phyloP scores from a whole-genome alignment of 164 flowering plant species.

The Vitis riparia region DNA sequence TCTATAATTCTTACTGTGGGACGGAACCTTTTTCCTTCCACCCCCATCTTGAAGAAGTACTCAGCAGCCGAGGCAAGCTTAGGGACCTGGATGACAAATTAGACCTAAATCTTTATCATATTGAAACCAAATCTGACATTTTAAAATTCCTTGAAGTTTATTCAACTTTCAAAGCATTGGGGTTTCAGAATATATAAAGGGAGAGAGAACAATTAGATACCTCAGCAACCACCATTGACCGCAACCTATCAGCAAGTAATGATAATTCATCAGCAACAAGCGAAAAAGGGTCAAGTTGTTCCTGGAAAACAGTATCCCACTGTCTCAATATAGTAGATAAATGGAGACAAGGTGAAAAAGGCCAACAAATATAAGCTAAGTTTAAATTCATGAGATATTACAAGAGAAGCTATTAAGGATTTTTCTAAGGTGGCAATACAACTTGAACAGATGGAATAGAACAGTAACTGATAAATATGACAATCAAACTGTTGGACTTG shows the following conservation, averaged over 20 bases:
- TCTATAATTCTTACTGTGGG: slow-evolving; percentile 62
- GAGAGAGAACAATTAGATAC: slow-evolving; percentile 30
- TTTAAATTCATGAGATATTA: background rate
- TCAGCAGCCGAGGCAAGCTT: slow-evolving; percentile 97
- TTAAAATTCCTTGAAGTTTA: too few species aligned
- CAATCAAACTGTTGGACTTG: too few species aligned
- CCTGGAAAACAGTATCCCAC: slow-evolving; percentile 42
- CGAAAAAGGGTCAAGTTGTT: slow-evolving; percentile 82
- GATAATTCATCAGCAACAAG: slow-evolving; percentile 96
- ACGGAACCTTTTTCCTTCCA: slow-evolving; percentile 95
- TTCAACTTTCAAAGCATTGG: background rate
- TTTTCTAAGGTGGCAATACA: too few species aligned
- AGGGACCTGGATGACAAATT: slow-evolving; percentile 61
- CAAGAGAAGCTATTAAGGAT: background rate
- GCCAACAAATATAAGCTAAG: background rate
- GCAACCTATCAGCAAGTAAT: slow-evolving; percentile 64
- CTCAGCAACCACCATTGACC: slow-evolving; percentile 89
- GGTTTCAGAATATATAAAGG: background rate
- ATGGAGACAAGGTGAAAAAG: background rate
- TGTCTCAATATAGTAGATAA: background rate
- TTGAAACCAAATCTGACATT: background rate
- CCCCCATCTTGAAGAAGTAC: slow-evolving; percentile 92
- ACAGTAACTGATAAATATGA: too few species aligned
- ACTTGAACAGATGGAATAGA: too few species aligned
- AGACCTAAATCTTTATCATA: background rate